A percentile compares a stretch with the other conserved stretches of the same genome.
phyloP scores from a whole-genome alignment of 352 stramenopile genomes.

The Pythium insidiosum region DNA sequence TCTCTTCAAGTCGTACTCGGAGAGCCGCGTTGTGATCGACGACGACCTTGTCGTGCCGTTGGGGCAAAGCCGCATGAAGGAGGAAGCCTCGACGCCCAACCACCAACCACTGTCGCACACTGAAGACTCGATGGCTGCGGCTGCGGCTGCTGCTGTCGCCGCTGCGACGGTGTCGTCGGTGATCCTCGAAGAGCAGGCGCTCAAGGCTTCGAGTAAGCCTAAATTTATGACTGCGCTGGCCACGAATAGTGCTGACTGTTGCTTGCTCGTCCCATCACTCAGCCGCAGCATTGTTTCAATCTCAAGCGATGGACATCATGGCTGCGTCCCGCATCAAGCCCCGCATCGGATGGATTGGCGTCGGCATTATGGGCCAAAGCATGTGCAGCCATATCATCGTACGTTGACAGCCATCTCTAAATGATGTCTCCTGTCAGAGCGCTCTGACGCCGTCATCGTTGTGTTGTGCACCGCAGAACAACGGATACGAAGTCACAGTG shows the following conservation, averaged over 20 bases:
- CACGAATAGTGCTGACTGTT: too few species aligned
- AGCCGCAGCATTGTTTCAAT: slow-evolving; percentile 38
- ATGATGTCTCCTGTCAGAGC: too few species aligned
- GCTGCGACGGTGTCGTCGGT: too few species aligned
- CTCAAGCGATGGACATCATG: slow-evolving; percentile 52
- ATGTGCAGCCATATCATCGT: slow-evolving; percentile 87
- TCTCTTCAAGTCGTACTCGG: slow-evolving; percentile 82
- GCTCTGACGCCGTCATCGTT: not conserved
- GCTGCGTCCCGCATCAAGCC: slow-evolving; percentile 46
- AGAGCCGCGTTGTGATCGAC: slow-evolving; percentile 81
- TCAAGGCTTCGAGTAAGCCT: slow-evolving; percentile 41
- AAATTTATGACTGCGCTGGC: too few species aligned
- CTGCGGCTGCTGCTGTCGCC: too few species aligned
- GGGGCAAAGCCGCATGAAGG: slow-evolving; percentile 32
- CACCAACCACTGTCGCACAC: slow-evolving; percentile 1
- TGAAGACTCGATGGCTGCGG: slow-evolving; percentile 8
- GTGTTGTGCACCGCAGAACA: slow-evolving; percentile 26
- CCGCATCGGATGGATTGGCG: slow-evolving; percentile 82
- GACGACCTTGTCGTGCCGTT: slow-evolving; percentile 60
- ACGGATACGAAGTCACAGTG: slow-evolving; percentile 80
- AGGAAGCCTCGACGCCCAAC: slow-evolving; percentile 20
- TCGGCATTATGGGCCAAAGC: slow-evolving; percentile 83
- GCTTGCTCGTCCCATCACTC: not conserved
- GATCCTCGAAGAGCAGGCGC: slow-evolving; percentile 44
- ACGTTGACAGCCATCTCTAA: too few species aligned